Evolutionary conservation across 2,329 filamentous ascomycete genomes (phyloP).

Genomic region (Bertia moriformis): DNA sequence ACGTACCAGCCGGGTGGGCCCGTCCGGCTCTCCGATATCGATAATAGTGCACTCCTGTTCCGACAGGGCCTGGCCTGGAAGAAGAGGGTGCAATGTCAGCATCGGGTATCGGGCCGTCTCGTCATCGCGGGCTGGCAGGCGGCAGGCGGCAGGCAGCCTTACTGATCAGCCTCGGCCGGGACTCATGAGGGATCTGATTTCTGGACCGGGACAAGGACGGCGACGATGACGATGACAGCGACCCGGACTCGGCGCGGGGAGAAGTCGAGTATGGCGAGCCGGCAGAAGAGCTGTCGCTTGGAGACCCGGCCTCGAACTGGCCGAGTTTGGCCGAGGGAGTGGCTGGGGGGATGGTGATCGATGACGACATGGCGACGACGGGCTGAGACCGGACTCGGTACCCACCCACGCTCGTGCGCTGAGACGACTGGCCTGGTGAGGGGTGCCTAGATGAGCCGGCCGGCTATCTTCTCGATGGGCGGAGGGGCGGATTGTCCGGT

Average conservation of each 20-base stretch:
- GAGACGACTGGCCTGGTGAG: too few species aligned
- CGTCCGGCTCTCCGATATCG: constrained; percentile 62
- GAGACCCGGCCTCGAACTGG: neutral
- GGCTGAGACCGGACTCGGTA: too few species aligned
- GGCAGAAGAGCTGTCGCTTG: constrained; percentile 20
- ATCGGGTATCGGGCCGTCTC: constrained; percentile 8
- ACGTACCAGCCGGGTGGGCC: constrained; percentile 56
- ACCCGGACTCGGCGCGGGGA: constrained; percentile 26
- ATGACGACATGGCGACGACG: neutral
- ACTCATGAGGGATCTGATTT: constrained; percentile 29
- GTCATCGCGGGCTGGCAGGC: constrained; percentile 2
- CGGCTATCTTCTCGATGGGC: too few species aligned
- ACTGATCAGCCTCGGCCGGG: constrained; percentile 51
- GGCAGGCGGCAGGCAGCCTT: constrained; percentile 15
- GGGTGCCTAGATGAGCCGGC: too few species aligned
- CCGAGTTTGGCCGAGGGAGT: neutral
- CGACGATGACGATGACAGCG: constrained; percentile 24
- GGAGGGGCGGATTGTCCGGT: too few species aligned
- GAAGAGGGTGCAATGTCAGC: too few species aligned
- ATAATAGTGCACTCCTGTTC: constrained; percentile 69
- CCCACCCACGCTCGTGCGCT: too few species aligned
- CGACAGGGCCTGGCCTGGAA: constrained; percentile 51
- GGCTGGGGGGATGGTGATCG: neutral
- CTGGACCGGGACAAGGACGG: constrained; percentile 19
- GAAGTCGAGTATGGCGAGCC: constrained; percentile 44